Evolutionary conservation across 805 yeast species (phyloP), one percentile per base, ranked within the genome.

Genomic region (Yueomyces sp.): DNA sequence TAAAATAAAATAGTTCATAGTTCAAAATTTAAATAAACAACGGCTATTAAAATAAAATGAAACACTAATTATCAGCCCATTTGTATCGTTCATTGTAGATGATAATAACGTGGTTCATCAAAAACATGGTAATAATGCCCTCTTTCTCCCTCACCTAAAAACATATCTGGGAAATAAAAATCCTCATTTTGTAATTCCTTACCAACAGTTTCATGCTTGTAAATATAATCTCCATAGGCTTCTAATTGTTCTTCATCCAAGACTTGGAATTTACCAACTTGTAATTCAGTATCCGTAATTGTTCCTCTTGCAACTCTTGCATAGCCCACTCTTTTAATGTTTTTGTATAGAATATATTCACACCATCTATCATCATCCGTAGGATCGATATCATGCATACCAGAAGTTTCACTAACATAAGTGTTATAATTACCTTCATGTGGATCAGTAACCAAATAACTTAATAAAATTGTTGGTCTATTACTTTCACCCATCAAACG

Each of bases 311-410:
- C 79, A 38, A 92, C 81, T 60, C 98, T 77, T 0, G 97, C 97
- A 60, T 92, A 92, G 3, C 94, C 97, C 1, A 82, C 77, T 63
- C 95, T 81, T 60, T 77, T 81, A 63, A 92, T 67, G 47, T 82
- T 80, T 61, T 88, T 83, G 74, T 82, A 92, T 50, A 92, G 66
- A 49, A 92, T 86, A 65, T 92, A 92, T 66, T 92, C 95, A 66
- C 98, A 92, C 98, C 98, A 92, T 66, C 98, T 77, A 58, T 92
- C 98, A 79, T 88, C 85, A 60, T 90, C 96, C 5, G 81, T 69
- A 39, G 88, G 81, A 61, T 92, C 98, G 49, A 92, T 87, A 61
- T 92, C 98, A 54, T 80, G 77, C 90, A 92, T 85, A 32, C 95
- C 84, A 2, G 90, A 78, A 51, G 68, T 63, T 41, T 81, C 83